A percentile compares a stretch with the other conserved stretches of the same genome.
Evolutionary conservation across 805 yeast genomes (phyloP).

Genomic region (Suhomyces tanzawaensis): DNA sequence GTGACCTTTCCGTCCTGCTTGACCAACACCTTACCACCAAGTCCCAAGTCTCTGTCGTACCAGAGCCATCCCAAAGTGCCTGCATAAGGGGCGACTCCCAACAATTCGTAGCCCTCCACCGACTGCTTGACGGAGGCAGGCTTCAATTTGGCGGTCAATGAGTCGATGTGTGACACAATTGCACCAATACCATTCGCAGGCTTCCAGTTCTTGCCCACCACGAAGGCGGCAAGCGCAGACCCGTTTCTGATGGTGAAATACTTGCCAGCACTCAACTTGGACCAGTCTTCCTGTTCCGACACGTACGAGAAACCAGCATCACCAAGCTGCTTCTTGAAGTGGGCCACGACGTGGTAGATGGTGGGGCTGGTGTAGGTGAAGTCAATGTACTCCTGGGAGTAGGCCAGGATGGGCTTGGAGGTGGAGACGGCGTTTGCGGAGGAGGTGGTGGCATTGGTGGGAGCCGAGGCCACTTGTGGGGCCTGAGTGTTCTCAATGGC

Average conservation of each 20-base stretch:
- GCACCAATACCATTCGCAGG: constrained; percentile 66
- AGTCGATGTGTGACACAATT: constrained; percentile 75
- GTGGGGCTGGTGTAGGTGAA: constrained; percentile 76
- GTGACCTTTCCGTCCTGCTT: constrained; percentile 36
- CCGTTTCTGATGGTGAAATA: constrained; percentile 71
- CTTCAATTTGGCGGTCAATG: constrained; percentile 65
- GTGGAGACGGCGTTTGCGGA: not conserved
- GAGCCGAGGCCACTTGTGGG: not conserved
- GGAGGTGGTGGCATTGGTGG: not conserved
- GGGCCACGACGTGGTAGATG: constrained; percentile 64
- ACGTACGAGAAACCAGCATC: constrained; percentile 63
- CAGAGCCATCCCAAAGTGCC: constrained; percentile 64
- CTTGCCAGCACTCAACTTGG: constrained; percentile 46
- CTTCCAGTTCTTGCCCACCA: constrained; percentile 63
- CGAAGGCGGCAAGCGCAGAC: constrained; percentile 65
- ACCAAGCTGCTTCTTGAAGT: constrained; percentile 48
- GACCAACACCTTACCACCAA: constrained; percentile 74
- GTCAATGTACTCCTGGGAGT: constrained; percentile 55
- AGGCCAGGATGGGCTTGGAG: constrained; percentile 4
- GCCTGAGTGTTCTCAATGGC: constrained; percentile 1
- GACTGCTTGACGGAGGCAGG: constrained; percentile 62
- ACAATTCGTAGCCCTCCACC: constrained; percentile 70
- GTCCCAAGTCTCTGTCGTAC: constrained; percentile 85
- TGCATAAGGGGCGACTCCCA: constrained; percentile 84
- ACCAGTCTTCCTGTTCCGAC: constrained; percentile 62